Base-by-base conservation (phyloP, 2,329 filamentous ascomycete genomes). In the Colletotrichum costaricense region DNA sequence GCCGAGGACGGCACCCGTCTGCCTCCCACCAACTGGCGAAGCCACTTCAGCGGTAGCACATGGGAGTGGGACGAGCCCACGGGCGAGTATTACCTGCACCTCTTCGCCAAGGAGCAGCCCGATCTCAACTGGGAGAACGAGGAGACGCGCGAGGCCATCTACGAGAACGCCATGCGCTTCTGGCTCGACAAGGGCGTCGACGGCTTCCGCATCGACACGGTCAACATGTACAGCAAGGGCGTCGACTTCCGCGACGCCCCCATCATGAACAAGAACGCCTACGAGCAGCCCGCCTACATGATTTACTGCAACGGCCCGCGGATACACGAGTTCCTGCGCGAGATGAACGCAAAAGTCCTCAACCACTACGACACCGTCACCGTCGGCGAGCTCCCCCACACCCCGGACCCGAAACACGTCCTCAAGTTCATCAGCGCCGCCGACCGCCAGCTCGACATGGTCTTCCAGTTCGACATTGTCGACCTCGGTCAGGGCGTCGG, bases 91-190 rank as follows among this genome's bases (percentile, higher is more conserved):
- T 95, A 94, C 78, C 88, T 95, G 0, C 91, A 93, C 74, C 86
- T 97, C 12, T 97, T 94, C 80, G 91, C 92, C 7, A 88, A 88
- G 5, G 90, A 94, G 75, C 94, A 96, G 80, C 94, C 94, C 0
- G 94, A 97, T 77, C 86, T 97, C n/a, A 97, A 97, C 82, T 97
- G 94, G 93, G 93, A 95, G 78, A 93, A 92, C 70, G 86, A 87
- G 0, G 89, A 88, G 11, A 89, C 93, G 0, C 88, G 93, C 19
- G 84, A 89, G 58, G 94, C 93, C 2, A 91, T 95, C 7, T 93
- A 95, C 80, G 87, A 92, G 42, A 88, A 89, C 19, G 88, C 93
- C 5, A 93, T 95, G 89, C 88, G 89, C 35, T 97, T 95, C 80
- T 97, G 94, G 94, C 88, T 97, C 0, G 85, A 93, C 62, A 89